These are phyloP conservation scores for Fusarium sp. DNA, from an alignment of 2,329 filamentous ascomycete species.

Conservation along the genomic window DNA sequence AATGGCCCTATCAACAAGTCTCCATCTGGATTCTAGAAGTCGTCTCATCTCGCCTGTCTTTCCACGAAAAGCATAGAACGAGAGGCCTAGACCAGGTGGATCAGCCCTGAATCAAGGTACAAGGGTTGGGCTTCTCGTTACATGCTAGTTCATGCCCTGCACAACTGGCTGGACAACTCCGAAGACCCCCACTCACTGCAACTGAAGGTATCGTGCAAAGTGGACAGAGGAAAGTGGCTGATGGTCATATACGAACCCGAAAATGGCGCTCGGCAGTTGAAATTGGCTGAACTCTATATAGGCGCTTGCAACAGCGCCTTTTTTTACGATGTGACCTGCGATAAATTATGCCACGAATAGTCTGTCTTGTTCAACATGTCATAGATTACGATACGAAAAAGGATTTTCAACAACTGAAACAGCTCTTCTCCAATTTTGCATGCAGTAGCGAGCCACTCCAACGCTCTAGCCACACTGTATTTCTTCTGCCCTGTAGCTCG, in stretches of 20 bases:
- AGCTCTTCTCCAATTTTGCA: not conserved
- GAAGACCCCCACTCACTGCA: not conserved
- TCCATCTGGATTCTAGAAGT: not conserved
- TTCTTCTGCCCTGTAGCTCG: too few relatives aligned
- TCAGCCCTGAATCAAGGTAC: too few relatives aligned
- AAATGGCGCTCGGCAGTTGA: constrained; percentile 11
- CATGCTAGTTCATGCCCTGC: not conserved
- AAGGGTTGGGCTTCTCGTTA: too few relatives aligned
- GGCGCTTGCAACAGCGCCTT: not conserved
- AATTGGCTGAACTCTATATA: not conserved
- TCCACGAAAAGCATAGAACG: not conserved
- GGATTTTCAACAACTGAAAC: not conserved
- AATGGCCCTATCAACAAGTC: too few relatives aligned
- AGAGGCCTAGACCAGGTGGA: not conserved
- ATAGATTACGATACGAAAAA: too few relatives aligned
- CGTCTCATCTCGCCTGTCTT: not conserved
- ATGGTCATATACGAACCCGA: not conserved
- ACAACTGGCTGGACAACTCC: not conserved
- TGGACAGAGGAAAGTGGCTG: not conserved
- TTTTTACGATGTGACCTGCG: not conserved
- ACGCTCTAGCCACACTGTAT: not conserved
- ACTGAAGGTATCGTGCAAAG: not conserved
- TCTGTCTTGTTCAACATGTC: too few relatives aligned
- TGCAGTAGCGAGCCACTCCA: too few relatives aligned
- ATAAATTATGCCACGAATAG: too few relatives aligned